phyloP scores from a whole-genome alignment of 148 eudicot species.

The Silene latifolia region DNA sequence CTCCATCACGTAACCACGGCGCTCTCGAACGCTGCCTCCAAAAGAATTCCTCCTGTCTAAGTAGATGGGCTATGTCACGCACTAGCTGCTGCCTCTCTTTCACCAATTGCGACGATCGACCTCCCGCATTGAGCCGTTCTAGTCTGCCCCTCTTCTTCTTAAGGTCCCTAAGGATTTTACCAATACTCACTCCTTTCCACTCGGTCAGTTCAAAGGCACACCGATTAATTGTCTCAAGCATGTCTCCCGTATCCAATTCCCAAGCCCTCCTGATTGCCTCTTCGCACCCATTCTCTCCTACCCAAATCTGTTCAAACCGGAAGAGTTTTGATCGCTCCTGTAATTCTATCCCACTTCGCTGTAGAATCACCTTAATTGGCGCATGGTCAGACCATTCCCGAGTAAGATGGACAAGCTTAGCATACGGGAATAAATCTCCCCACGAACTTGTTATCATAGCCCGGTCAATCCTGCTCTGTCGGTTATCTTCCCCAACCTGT shows the following conservation, averaged over 20 bases:
- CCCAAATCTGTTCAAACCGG: neutral
- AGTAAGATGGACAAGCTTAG: neutral
- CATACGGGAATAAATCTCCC: no score
- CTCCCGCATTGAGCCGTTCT: neutral
- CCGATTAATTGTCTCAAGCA: neutral
- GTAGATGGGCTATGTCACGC: neutral
- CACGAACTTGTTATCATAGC: neutral
- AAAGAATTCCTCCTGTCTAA: neutral
- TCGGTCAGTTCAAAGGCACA: neutral
- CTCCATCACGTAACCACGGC: no score
- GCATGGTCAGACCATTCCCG: neutral
- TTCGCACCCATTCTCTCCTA: neutral
- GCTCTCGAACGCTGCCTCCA: neutral
- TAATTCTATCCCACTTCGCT: neutral
- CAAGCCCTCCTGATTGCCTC: neutral
- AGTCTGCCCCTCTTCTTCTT: neutral
- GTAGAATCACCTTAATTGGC: neutral
- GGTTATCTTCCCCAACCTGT: no score
- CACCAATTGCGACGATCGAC: neutral
- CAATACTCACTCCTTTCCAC: neutral
- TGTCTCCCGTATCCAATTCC: neutral
- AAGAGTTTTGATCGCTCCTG: neutral
- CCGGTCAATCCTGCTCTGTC: neutral
- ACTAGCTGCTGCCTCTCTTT: neutral
- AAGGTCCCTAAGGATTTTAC: neutral